phyloP scores from a whole-genome alignment of 306 rosid genomes.

The Spatholobus suberectus region DNA sequence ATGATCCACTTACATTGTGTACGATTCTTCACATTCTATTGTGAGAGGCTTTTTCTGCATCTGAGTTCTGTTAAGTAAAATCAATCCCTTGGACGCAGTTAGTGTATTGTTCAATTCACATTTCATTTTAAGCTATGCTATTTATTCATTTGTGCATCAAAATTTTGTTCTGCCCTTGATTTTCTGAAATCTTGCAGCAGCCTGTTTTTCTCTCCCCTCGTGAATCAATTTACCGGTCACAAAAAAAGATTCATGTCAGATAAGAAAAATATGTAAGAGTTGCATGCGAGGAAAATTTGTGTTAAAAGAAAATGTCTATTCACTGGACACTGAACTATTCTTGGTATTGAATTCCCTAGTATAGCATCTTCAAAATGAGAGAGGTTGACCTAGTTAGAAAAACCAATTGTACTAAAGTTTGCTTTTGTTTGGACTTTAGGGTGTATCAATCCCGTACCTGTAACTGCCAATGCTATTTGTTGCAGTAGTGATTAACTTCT shows the following conservation, averaged over 20 bases:
- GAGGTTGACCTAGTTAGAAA: background rate
- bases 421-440: background rate
- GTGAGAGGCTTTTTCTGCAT: conserved; percentile 48
- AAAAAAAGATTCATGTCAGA: background rate
- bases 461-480: background rate
- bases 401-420: background rate
- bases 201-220: background rate
- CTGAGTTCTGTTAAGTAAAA: conserved; percentile 47
- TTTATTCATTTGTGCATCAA: conserved; percentile 37
- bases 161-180: background rate
- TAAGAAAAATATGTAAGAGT: conserved; percentile 10
- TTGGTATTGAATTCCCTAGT: background rate
- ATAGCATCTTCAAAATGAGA: background rate
- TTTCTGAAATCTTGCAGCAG: conserved; percentile 1
- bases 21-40: conserved; percentile 39
- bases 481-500: background rate
- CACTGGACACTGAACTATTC: background rate
- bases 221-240: conserved; percentile 11
- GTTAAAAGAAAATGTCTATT: background rate
- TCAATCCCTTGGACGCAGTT: conserved; percentile 40
- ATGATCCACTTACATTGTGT: conserved; percentile 37
- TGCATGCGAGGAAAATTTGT: background rate
- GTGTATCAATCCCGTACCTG: background rate
- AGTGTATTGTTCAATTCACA: conserved; percentile 36
- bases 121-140: conserved; percentile 23